Evolutionary conservation across 768 basidiomycete species (phyloP), one percentile per base, ranked within the genome.

Genomic region (Rhodosporidiobolus sp.): DNA sequence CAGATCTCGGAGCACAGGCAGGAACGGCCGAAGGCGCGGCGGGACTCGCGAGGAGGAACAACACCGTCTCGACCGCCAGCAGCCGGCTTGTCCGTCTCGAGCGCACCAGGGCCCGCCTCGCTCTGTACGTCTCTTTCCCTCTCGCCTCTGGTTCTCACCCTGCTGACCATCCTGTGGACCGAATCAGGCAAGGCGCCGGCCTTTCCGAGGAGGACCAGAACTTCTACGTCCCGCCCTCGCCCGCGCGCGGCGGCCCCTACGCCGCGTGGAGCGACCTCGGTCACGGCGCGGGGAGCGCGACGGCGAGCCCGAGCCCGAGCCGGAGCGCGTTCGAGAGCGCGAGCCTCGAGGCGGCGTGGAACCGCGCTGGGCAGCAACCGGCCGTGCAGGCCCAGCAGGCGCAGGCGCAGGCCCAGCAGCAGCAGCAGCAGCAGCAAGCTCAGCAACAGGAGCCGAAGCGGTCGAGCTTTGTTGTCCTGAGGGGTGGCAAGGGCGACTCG

Each of bases 131-230:
- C 20, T 49, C 46, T 35, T 30, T 28, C 48, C 9, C 56, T 32
- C 38, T 24, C 22, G 2, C 22, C 12, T 11, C 62, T 56, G 45
- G 10, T 22, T 14, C 43, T 28, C 22, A 50, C 19, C n/a, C 38
- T 26, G n/a, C 24, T 35, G 55, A 30, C 10, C n/a, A 17, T 52
- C 50, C 16, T 54, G n/a, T 8, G 16, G 19, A 2, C 5, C 20
- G 34, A 12, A 26, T 7, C 58, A 73, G 72, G 3, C 72, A 73
- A 69, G 71, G 71, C 22, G 71, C 67, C 45, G 72, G 72, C 16
- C 35, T 73, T 4, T 65, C 67, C 11, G 72, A 73, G 54, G 72
- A 68, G n/a, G 74, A 75, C 24, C 74, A 72, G n/a, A 55, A 72
- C 20, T 75, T 72, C 52, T 75, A 75, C 50, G 67, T 75, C 26